Conservation (phyloP, 495 filamentous ascomycete species). For the Aspergillus nanangensis region DNA sequence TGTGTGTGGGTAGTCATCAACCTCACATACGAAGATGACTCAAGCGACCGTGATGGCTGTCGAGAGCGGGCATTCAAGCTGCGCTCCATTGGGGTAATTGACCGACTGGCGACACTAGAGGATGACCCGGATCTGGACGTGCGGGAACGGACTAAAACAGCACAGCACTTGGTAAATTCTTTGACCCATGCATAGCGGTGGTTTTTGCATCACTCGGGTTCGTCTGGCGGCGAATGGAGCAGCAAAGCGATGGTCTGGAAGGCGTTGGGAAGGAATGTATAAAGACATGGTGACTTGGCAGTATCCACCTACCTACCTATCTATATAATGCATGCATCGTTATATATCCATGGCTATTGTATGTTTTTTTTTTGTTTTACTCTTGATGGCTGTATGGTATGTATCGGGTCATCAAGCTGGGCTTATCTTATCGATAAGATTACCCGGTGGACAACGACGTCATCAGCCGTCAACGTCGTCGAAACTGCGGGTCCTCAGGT, state of each 20-base stretch:
- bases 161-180: constrained; percentile 58
- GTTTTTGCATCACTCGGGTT: neutral
- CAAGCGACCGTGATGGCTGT: constrained; percentile 55
- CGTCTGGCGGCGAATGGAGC: no score
- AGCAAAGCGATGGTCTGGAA: no score
- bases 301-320: no score
- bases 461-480: no score
- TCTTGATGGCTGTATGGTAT: no score
- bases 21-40: constrained; percentile 73
- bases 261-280: no score
- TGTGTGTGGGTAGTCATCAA: constrained; percentile 82
- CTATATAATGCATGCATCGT: no score
- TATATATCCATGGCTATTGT: no score
- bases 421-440: constrained; percentile 21
- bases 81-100: constrained; percentile 63
- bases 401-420: neutral
- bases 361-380: no score
- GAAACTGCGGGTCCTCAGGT: no score
- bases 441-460: no score
- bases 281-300: no score
- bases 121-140: constrained; percentile 80
- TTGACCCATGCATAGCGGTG: constrained; percentile 21
- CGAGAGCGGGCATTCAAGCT: constrained; percentile 62
- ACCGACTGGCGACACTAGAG: constrained; percentile 59
- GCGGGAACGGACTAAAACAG: constrained; percentile 76